Base-by-base conservation (phyloP, 495 filamentous ascomycete genomes). In the Penicillium crystallinum region DNA sequence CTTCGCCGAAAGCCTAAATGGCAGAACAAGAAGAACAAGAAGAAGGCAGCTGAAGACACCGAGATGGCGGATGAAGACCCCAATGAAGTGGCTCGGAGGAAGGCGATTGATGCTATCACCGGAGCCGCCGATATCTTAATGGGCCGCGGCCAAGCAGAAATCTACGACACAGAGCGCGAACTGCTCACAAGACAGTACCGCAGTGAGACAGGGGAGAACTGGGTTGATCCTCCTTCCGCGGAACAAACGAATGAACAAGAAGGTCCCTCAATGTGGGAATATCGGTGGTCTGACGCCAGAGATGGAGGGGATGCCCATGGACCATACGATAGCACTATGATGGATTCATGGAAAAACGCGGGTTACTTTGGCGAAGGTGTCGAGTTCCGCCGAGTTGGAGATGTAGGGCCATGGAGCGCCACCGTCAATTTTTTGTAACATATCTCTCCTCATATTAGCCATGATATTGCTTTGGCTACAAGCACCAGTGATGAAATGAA, bases 331-430 rank as follows among this genome's bases (percentile, higher is more conserved):
- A 83, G 79, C 12, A 59, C 73, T 0, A 90, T 84, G 42, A 98
- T 98, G 93, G 77, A 78, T 39, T 84, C 87, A 0, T 98, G 93
- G 93, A 81, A 85, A 53, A 79, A 85, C 48, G 89, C 90, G 10
- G 95, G 95, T 5, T 97, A 96, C 58, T 98, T 98, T 72, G 90
- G 85, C 2, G 89, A 95, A 57, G 92, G 89, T 0, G 89, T 96
- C 21, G 92, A 97, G 65, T 97, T 97, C 62, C 75, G 86, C 46
- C 75, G 69, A 36, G 80, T 73, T 5, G 84, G 81, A 11, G 78
- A 81, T 25, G 72, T 77, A 22, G 62, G 62, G 34, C 64, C 68
- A 29, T 96, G 91, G 91, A 82, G 66, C 35, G 69, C 76, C 35
- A 55, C 77, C 12, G 80, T 78, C 15, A 75, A 73, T 48, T 91